Evolutionary conservation across 441 rosid genomes (phyloP), one percentile per base, ranked within the genome.

Genomic region (Euphorbia corollata): DNA sequence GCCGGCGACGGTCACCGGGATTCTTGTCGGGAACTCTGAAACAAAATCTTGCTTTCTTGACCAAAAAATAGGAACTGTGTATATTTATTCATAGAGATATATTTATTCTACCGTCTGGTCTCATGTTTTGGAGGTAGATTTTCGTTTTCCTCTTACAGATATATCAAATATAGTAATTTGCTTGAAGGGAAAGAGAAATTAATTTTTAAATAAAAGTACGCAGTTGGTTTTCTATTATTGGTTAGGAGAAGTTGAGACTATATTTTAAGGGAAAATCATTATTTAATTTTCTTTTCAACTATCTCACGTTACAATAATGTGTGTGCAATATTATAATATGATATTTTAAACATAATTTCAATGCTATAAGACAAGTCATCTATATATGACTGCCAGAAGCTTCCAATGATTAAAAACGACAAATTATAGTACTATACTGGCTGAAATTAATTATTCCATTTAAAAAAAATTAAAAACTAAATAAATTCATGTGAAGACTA

Each of bases 1-100:
- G 0, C 77, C 80, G 78, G 80, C 22, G 19, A 69, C 34, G 19
- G 0, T 32, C 6, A 67, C 80, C 79, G 78, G 73, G 56, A 27
- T 41, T 78, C 70, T 6, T n/a, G 58, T 82, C 71, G 71, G 77
- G 85, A 63, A 71, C 63, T 43, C 5, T 78, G 68, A 74, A 63
- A 81, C 63, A 27, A 60, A 13, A 0, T 58, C 20, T 51, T 34
- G 20, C 18, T 43, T 48, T 51, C 61, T 32, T 4, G 51, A 27
- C 32, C 32, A 27, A 4, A 27, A 27, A 27, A 4, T 27, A 4
- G 32, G 32, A 4, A 27, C 32, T 27, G 32, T 27, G 4, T 27
- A 4, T 27, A 27, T 27, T 27, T 27, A 27, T 27, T 27, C 4
- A 1, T 27, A 27, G 1, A 27, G 32, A 1, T 27, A 1, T 27